Conservation (phyloP, 148 eudicot species). For the Chenopodium quinoa region DNA sequence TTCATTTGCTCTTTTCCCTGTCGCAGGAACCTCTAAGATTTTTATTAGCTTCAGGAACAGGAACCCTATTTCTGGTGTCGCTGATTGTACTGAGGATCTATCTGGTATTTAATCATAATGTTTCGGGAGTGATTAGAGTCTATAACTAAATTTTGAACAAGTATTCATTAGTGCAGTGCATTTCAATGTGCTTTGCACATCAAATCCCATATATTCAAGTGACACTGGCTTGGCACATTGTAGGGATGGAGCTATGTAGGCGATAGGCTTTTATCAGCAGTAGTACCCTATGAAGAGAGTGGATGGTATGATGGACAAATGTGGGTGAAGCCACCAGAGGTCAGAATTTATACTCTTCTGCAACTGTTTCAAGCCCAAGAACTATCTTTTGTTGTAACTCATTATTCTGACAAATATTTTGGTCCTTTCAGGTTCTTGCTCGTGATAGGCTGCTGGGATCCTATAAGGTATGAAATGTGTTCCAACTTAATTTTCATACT, state of each 20-base stretch:
- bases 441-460: slow-evolving; percentile 93
- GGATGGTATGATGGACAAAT: slow-evolving; percentile 99
- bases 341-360: slow-evolving; percentile 27
- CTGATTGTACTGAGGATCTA: slow-evolving; percentile 83
- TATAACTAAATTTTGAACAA: background rate
- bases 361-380: background rate
- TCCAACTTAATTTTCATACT: background rate
- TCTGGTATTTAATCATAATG: slow-evolving; percentile 49
- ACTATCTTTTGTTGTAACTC: background rate
- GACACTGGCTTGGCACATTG: slow-evolving; percentile 16
- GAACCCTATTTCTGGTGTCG: slow-evolving; percentile 84
- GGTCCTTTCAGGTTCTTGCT: slow-evolving; percentile 66
- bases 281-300: slow-evolving; percentile 87
- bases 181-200: background rate
- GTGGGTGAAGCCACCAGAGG: slow-evolving; percentile 99
- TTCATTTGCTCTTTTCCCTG: slow-evolving; percentile 15
- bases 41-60: slow-evolving; percentile 79
- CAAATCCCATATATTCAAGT: slow-evolving; percentile 1
- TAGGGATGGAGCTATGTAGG: slow-evolving; percentile 99
- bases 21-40: slow-evolving; percentile 88
- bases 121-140: background rate
- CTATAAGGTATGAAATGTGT: slow-evolving; percentile 57
- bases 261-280: slow-evolving; percentile 89
- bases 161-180: background rate
- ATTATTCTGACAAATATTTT: slow-evolving; percentile 9